A percentile compares a stretch with the other conserved stretches of the same genome.
phyloP scores from a whole-genome alignment of 768 basidiomycete species.

The Calocybe indica region DNA sequence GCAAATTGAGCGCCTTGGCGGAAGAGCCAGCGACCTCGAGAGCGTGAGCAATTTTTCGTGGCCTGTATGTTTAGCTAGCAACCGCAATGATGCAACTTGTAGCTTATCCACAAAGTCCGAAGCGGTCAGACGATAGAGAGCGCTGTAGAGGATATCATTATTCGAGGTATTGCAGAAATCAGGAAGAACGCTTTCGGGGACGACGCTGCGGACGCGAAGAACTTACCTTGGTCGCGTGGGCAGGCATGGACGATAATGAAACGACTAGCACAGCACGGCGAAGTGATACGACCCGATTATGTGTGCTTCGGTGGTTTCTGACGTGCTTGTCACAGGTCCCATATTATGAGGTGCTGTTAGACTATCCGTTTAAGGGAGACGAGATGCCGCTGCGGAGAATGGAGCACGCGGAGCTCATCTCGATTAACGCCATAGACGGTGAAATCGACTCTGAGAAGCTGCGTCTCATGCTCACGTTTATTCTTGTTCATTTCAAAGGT shows the following conservation, averaged over 20 bases:
- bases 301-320: conserved; percentile 29
- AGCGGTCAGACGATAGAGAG: conserved; percentile 67
- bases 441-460: neutral
- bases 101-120: conserved; percentile 85
- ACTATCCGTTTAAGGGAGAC: conserved; percentile 90
- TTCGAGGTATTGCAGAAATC: conserved; percentile 72
- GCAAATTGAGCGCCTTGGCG: conserved; percentile 75
- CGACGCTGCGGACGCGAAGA: conserved; percentile 83
- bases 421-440: conserved; percentile 75
- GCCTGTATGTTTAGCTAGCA: neutral
- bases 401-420: conserved; percentile 86
- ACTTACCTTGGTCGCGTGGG: conserved; percentile 74
- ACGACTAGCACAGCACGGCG: conserved; percentile 55
- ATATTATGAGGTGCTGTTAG: conserved; percentile 76
- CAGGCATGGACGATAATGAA: conserved; percentile 87
- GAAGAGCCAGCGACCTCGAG: conserved; percentile 86
- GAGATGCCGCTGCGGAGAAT: conserved; percentile 74
- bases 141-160: conserved; percentile 88
- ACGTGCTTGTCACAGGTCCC: conserved; percentile 42
- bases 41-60: conserved; percentile 42
- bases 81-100: neutral
- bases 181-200: conserved; percentile 93
- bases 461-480: neutral
- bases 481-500: conserved; percentile 33
- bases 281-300: conserved; percentile 22